Evolutionary conservation across 2,329 filamentous ascomycete genomes (phyloP).

Genomic region (Aspergillus sclerotialis): DNA sequence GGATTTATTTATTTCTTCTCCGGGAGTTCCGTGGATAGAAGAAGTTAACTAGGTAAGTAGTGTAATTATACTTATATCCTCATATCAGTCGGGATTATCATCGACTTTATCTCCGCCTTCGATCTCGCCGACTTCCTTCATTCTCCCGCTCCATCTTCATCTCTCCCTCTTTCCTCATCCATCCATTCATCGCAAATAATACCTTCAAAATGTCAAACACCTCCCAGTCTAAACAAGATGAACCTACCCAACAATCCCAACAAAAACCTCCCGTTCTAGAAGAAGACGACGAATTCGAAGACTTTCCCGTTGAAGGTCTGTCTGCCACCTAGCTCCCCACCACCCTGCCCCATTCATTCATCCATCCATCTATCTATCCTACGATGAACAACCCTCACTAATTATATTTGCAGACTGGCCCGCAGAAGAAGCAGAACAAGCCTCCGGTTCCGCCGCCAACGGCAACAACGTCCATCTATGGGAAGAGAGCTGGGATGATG

Average conservation of each 20-base stretch:
- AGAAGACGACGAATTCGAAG: slow-evolving; percentile 98
- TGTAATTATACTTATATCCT: too few species aligned
- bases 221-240: slow-evolving; percentile 26
- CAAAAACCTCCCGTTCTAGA: slow-evolving; percentile 69
- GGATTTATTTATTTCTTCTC: too few species aligned
- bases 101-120: background rate
- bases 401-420: slow-evolving; percentile 64
- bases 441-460: slow-evolving; percentile 42
- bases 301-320: slow-evolving; percentile 91
- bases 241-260: slow-evolving; percentile 41
- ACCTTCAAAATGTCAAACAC: slow-evolving; percentile 41
- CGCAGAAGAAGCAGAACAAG: slow-evolving; percentile 73
- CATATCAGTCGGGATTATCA: too few species aligned
- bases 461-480: slow-evolving; percentile 75
- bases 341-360: too few species aligned
- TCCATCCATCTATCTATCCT: background rate
- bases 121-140: background rate
- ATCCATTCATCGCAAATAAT: slow-evolving; percentile 1
- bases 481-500: slow-evolving; percentile 99
- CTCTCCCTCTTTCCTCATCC: slow-evolving; percentile 2
- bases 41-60: too few species aligned
- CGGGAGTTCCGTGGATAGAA: too few species aligned
- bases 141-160: background rate
- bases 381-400: background rate
- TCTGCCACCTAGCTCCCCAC: too few species aligned